These are phyloP conservation scores for Wickerhamiella lipophila DNA, from an alignment of 805 yeast species.

Conservation along the genomic window DNA sequence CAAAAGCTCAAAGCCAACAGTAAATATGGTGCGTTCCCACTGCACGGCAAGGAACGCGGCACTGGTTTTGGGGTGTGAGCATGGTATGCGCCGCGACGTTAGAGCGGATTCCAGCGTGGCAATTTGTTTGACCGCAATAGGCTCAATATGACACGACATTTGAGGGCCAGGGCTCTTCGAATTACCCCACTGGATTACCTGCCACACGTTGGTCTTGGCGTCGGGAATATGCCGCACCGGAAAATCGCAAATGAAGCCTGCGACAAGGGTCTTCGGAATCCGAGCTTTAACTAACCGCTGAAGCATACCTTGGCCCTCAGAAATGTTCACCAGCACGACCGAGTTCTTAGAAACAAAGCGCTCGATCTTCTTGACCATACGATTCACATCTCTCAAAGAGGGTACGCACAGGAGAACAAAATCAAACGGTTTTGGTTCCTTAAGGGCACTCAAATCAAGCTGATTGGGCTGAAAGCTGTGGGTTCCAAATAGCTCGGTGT, in stretches of 20 bases:
- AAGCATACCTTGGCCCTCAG: constrained; percentile 21
- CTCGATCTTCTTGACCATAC: constrained; percentile 21
- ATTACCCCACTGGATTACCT: constrained; percentile 12
- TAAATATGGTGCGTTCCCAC: constrained; percentile 76
- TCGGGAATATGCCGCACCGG: constrained; percentile 15
- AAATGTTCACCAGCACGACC: constrained; percentile 20
- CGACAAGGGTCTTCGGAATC: constrained; percentile 16
- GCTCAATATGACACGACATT: constrained; percentile 18
- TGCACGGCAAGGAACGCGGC: constrained; percentile 42
- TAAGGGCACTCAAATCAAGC: constrained; percentile 15
- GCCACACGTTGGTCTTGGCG: constrained; percentile 11
- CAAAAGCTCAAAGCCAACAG: constrained; percentile 56
- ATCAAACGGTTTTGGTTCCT: constrained; percentile 8
- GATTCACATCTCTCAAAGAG: constrained; percentile 21
- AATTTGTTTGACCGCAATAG: constrained; percentile 11
- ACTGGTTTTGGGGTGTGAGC: constrained; percentile 33
- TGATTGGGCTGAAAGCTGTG: constrained; percentile 15
- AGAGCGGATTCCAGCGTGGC: constrained; percentile 17
- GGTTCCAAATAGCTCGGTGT: constrained; percentile 18
- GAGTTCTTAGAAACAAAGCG: constrained; percentile 19
- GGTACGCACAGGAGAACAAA: constrained; percentile 20
- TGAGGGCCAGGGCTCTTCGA: constrained; percentile 6
- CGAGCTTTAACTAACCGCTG: constrained; percentile 20
- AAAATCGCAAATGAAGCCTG: constrained; percentile 21
- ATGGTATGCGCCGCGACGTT: constrained; percentile 14